phyloP scores from a whole-genome alignment of 257 asterid species.

The Nicotiana benthamiana region DNA sequence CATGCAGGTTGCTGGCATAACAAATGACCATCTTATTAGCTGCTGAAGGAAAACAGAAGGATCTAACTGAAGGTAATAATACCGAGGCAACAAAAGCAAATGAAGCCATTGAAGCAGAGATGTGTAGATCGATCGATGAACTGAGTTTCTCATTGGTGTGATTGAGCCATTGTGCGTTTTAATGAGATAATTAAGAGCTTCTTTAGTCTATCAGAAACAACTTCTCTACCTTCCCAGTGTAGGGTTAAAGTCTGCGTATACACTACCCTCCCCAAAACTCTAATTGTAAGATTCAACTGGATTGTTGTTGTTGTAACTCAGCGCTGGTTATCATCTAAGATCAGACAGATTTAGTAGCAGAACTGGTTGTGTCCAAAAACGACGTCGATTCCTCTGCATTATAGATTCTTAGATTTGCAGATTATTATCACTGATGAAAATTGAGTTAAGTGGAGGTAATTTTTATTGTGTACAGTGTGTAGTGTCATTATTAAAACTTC shows the following conservation, averaged over 20 bases:
- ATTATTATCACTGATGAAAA: not conserved
- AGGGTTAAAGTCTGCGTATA: too few species aligned
- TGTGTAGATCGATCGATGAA: slow-evolving; percentile 19
- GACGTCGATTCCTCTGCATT: not conserved
- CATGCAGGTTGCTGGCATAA: slow-evolving; percentile 86
- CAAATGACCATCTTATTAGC: slow-evolving; percentile 63
- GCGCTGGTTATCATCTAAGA: not conserved
- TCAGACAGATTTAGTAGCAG: not conserved
- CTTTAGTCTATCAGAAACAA: too few species aligned
- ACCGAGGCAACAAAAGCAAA: slow-evolving; percentile 2
- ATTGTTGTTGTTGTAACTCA: too few species aligned
- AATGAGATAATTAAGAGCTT: too few species aligned
- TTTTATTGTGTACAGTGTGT: too few species aligned
- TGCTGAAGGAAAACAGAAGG: slow-evolving; percentile 18
- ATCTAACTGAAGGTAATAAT: not conserved
- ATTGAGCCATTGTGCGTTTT: not conserved
- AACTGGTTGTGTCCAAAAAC: not conserved
- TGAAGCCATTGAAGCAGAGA: slow-evolving; percentile 5
- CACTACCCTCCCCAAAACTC: too few species aligned
- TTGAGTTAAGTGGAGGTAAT: not conserved
- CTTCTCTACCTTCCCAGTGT: too few species aligned
- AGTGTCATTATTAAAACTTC: too few species aligned
- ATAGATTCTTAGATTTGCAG: not conserved
- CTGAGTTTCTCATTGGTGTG: slow-evolving; percentile 24
- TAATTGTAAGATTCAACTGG: too few species aligned